These are phyloP conservation scores for Ambrosiella cleistominuta DNA, from an alignment of 2,329 filamentous ascomycete species.

Conservation along the genomic window DNA sequence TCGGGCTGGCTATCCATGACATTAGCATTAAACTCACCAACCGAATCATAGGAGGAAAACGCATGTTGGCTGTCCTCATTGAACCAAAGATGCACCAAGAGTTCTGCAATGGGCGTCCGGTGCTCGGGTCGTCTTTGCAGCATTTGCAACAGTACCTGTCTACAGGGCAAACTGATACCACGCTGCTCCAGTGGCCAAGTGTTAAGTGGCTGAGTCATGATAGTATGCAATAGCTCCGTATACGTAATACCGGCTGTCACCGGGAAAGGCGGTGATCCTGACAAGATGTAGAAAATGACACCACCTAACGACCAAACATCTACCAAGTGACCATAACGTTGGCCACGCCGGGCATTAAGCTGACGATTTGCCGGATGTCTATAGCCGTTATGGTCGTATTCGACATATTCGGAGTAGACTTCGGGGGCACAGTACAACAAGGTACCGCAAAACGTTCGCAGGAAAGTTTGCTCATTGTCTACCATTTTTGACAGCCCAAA, in stretches of 20 bases:
- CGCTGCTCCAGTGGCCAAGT: conserved; percentile 40
- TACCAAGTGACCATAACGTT: conserved; percentile 76
- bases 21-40: conserved; percentile 40
- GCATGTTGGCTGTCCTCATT: conserved; percentile 9
- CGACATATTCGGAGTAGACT: conserved; percentile 61
- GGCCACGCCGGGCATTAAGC: conserved; percentile 22
- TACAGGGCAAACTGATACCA: conserved; percentile 45
- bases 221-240: conserved; percentile 62
- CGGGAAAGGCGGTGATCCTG: conserved; percentile 61
- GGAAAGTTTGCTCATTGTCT: conserved; percentile 73
- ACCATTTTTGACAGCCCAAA: conserved; percentile 94
- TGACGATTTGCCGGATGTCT: conserved; percentile 36
- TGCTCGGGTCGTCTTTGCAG: conserved; percentile 61
- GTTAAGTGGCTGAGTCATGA: conserved; percentile 65
- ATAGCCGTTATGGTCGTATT: conserved; percentile 54
- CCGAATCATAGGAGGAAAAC: conserved; percentile 28
- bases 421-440: conserved; percentile 91
- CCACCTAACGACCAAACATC: conserved; percentile 95
- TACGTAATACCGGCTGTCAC: conserved; percentile 60
- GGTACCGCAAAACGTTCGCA: conserved; percentile 93
- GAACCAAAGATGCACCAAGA: conserved; percentile 64
- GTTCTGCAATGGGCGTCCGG: conserved; percentile 55
- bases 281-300: conserved; percentile 77
- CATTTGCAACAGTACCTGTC: conserved; percentile 63
- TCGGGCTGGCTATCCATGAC: neutral